Base-by-base conservation (phyloP, 139 green algal species). In the Haematococcus sp. region DNA sequence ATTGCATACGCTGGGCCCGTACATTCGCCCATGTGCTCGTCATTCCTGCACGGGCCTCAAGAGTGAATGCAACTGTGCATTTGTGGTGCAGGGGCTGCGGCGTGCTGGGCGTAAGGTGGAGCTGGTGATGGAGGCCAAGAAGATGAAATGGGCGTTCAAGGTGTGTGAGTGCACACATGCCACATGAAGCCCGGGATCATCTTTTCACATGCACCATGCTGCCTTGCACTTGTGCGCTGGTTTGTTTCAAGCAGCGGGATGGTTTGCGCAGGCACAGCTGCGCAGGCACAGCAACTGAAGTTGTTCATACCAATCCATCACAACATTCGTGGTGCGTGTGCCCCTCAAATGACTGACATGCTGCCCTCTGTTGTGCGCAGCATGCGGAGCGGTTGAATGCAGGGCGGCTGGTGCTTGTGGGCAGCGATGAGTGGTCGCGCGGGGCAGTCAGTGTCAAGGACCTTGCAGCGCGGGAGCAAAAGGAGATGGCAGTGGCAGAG, bases 81-180 rank as follows among this genome's bases (percentile, higher is more conserved):
- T n/a, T n/a, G n/a, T n/a, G n/a, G n/a, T n/a, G n/a, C 32, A 72
- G 16, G 74, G 59, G 43, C 79, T 99, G 46, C 76, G 96, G 22
- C 66, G 61, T 0, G 49, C 70, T 0, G 94, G 94, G 1, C 82
- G 92, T 4, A 40, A 43, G 4, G 96, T 99, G 23, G 96, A 99
- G 71, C 75, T 99, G 22, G 84, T 97, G 40, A 83, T 99, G 52
- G 93, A 99, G 73, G 59, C 63, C 61, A 97, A 95, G 81, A 94
- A 93, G 59, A 89, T 98, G 81, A 98, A 98, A 76, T 91, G 83
- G 89, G 89, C 85, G 22, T 93, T 97, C 84, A 97, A 94, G 82
- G 83, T 91, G 68, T 0, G 68, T 55, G 40, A 4, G 9, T 66
- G 60, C 28, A 43, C 23, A 27, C 27, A 13, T 68, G 30, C 27